Percentiles rank a stretch among this genome's conserved stretches.
These are phyloP conservation scores for Setaria italica DNA, from an alignment of 202 grass and related monocot species.

Conservation along the genomic window DNA sequence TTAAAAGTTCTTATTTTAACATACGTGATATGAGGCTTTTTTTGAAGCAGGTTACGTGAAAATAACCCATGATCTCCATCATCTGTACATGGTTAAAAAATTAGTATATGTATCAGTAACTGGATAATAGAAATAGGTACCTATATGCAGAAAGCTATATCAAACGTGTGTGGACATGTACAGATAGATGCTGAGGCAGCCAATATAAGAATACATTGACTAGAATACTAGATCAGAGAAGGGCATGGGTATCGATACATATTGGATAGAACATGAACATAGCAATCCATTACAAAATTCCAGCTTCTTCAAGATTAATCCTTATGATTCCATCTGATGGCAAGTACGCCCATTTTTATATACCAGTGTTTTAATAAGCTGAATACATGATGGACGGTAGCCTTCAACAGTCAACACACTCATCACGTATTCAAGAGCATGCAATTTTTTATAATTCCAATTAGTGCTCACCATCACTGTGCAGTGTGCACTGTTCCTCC, in stretches of 20 bases:
- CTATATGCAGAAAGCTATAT: not conserved
- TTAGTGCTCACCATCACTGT: not conserved
- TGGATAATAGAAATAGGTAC: not conserved
- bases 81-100: conserved; percentile 1
- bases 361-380: not conserved
- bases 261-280: not conserved
- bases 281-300: not conserved
- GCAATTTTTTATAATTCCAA: not conserved
- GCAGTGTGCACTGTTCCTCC: not conserved
- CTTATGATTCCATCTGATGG: not conserved
- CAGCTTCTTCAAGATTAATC: not conserved
- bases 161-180: not conserved
- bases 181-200: not conserved
- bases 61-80: conserved; percentile 27
- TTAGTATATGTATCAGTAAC: not conserved
- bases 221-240: not conserved
- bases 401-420: not conserved
- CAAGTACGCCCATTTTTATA: not conserved
- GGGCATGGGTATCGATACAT: not conserved
- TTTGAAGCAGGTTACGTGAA: conserved; percentile 56
- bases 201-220: not conserved
- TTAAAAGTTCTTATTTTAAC: conserved; percentile 40
- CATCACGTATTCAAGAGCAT: not conserved
- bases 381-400: not conserved
- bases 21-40: conserved; percentile 66